phyloP scores from a whole-genome alignment of 345 rosid genomes.

The Psidium friedrichsthalianum region DNA sequence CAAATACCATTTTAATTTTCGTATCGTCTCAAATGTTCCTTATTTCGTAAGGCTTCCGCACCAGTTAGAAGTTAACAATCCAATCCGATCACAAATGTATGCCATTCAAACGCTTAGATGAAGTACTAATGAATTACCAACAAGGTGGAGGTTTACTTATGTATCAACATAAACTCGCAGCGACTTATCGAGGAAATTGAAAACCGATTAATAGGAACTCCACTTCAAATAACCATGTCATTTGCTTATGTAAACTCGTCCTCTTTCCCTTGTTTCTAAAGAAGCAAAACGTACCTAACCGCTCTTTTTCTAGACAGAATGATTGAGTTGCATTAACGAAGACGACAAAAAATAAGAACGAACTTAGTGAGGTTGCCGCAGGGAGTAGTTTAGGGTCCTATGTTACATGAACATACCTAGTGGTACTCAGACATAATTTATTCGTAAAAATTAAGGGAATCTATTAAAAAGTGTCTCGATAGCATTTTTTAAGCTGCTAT shows the following conservation, averaged over 20 bases:
- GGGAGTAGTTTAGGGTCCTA: background rate
- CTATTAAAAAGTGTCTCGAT: background rate
- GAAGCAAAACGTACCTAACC: background rate
- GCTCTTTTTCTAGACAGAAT: background rate
- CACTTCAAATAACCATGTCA: background rate
- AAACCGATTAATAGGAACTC: background rate
- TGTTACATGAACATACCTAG: background rate
- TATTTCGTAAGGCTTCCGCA: background rate
- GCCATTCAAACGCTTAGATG: background rate
- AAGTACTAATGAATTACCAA: background rate
- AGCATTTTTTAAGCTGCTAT: background rate
- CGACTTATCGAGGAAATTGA: background rate
- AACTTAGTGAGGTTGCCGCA: background rate
- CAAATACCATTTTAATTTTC: background rate
- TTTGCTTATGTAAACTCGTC: background rate
- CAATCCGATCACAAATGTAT: background rate
- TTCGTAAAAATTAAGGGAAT: background rate
- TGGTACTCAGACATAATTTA: background rate
- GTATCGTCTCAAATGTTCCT: background rate
- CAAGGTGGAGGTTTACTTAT: background rate
- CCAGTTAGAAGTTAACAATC: background rate
- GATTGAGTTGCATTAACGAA: background rate
- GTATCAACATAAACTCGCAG: background rate
- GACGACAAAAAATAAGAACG: background rate
- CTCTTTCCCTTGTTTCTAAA: background rate